Percentiles rank a stretch among this genome's conserved stretches.
These are phyloP conservation scores for Conoideocrella luteorostrata DNA, from an alignment of 2,329 filamentous ascomycete species.

Conservation along the genomic window DNA sequence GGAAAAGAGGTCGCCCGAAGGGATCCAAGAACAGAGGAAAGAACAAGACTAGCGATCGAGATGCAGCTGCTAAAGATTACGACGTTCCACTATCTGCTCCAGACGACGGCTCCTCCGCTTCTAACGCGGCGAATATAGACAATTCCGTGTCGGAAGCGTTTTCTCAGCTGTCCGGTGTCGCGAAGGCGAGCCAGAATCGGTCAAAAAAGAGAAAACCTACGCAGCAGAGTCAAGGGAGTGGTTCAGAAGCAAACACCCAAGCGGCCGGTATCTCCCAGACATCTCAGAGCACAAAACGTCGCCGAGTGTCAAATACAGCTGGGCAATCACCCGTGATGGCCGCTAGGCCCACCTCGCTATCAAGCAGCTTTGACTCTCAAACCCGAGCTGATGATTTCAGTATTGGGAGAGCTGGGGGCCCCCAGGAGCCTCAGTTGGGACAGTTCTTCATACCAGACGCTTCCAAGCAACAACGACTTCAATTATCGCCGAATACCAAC, in stretches of 20 bases:
- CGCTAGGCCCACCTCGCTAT: neutral
- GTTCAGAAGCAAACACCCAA: neutral
- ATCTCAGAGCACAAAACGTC: constrained; percentile 3
- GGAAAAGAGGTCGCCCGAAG: constrained; percentile 35
- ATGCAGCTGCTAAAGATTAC: neutral
- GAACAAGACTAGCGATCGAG: constrained; percentile 8
- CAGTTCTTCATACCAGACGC: constrained; percentile 4
- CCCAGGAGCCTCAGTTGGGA: neutral
- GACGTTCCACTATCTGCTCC: neutral
- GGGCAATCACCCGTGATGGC: neutral
- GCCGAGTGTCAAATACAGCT: neutral
- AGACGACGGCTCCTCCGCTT: neutral
- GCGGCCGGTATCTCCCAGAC: neutral
- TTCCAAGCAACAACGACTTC: constrained; percentile 1
- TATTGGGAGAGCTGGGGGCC: neutral
- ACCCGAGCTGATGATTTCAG: neutral
- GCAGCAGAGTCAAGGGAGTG: neutral
- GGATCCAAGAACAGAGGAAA: constrained; percentile 39
- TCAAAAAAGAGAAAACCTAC: constrained; percentile 5
- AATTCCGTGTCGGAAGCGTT: neutral
- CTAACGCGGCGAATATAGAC: neutral
- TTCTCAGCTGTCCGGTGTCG: neutral
- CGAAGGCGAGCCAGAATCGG: neutral
- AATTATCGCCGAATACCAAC: neutral
- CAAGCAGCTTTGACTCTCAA: constrained; percentile 1